Conservation (phyloP, 2,329 filamentous ascomycete species). For the Chaetomium globosum region DNA sequence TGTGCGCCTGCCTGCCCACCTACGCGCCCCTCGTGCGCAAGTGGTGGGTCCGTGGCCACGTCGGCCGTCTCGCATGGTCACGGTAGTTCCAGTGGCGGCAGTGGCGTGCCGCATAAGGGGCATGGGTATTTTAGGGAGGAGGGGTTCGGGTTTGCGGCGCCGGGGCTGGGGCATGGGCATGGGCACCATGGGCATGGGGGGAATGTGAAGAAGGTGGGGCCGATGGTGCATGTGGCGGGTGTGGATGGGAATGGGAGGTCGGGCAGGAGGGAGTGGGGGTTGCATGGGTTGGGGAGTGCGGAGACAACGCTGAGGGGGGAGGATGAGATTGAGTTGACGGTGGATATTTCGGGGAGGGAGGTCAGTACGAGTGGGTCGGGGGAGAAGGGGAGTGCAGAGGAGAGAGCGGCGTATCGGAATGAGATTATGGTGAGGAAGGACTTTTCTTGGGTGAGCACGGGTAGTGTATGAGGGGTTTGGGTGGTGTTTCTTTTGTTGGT, state of each 20-base stretch:
- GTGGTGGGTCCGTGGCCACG: slow-evolving; percentile 8
- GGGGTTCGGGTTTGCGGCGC: background rate
- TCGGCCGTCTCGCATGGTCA: background rate
- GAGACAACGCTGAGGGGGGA: slow-evolving; percentile 21
- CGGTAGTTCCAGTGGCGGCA: background rate
- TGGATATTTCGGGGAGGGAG: slow-evolving; percentile 13
- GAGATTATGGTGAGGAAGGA: slow-evolving; percentile 30
- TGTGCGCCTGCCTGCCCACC: slow-evolving; percentile 31
- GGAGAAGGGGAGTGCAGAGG: background rate
- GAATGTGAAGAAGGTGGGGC: background rate
- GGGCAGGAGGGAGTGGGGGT: background rate
- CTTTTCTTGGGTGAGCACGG: slow-evolving; percentile 27
- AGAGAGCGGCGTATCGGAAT: background rate
- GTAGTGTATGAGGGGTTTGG: slow-evolving; percentile 4
- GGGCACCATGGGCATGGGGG: too few relatives aligned
- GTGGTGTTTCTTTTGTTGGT: background rate
- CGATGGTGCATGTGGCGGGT: background rate
- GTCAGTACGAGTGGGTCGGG: background rate
- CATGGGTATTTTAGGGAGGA: background rate
- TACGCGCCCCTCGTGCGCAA: slow-evolving; percentile 27
- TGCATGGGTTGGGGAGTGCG: background rate
- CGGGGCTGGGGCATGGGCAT: too few relatives aligned
- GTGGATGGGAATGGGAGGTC: background rate
- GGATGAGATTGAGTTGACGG: slow-evolving; percentile 30
- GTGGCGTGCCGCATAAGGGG: background rate